phyloP scores from a whole-genome alignment of 1,139 yeast genomes.

The Meyerozyma sp. region DNA sequence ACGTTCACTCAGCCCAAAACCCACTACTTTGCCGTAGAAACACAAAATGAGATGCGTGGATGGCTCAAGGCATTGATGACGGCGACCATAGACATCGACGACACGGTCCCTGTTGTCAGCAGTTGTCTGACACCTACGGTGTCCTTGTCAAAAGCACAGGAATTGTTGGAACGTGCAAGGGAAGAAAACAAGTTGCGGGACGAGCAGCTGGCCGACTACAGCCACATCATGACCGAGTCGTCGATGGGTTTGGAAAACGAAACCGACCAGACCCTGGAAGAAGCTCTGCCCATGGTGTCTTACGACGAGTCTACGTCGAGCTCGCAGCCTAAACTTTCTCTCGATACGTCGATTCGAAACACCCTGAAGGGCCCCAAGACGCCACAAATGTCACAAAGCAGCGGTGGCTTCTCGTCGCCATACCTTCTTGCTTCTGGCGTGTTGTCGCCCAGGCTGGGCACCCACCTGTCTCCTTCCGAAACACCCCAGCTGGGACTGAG shows the following conservation, averaged over 20 bases:
- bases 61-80: slow-evolving; percentile 96
- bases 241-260: not conserved
- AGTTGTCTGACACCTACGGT: slow-evolving; percentile 95
- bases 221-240: not conserved
- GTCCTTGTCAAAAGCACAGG: slow-evolving; percentile 80
- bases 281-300: slow-evolving; percentile 1
- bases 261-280: slow-evolving; percentile 1
- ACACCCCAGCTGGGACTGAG: not conserved
- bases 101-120: slow-evolving; percentile 86
- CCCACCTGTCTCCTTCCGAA: not conserved
- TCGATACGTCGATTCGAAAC: not conserved
- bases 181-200: slow-evolving; percentile 64
- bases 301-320: not conserved
- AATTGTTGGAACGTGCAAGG: slow-evolving; percentile 73
- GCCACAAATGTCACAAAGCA: slow-evolving; percentile 1
- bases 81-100: slow-evolving; percentile 95
- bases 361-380: not conserved
- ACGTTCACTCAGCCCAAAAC: slow-evolving; percentile 95
- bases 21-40: slow-evolving; percentile 93
- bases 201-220: slow-evolving; percentile 31
- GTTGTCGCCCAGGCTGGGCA: slow-evolving; percentile 41
- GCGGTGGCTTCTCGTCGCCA: slow-evolving; percentile 53
- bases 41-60: slow-evolving; percentile 83
- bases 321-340: not conserved
- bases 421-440: slow-evolving; percentile 55